phyloP scores from a whole-genome alignment of 2,329 filamentous ascomycete genomes.

The Pseudopithomyces maydicus region DNA sequence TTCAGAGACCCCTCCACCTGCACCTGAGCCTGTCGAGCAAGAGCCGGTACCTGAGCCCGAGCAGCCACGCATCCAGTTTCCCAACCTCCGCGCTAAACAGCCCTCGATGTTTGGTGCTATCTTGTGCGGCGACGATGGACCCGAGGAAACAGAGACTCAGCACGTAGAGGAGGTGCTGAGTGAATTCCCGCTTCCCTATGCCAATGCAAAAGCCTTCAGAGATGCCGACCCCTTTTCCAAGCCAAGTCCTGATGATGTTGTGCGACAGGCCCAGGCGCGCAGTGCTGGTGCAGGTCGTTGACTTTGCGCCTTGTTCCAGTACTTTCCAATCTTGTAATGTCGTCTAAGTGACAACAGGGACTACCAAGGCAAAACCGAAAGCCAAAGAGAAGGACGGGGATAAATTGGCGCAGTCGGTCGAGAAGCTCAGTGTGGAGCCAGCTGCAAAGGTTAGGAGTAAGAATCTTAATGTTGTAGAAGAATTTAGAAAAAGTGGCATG shows the following conservation, averaged over 20 bases:
- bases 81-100: constrained; percentile 47
- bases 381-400: constrained; percentile 29
- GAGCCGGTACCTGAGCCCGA: constrained; percentile 11
- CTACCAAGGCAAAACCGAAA: constrained; percentile 24
- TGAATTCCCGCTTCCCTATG: constrained; percentile 48
- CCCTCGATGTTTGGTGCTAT: constrained; percentile 59
- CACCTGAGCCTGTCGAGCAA: constrained; percentile 23
- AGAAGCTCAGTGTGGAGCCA: constrained; percentile 40
- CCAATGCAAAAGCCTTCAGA: constrained; percentile 42
- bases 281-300: constrained; percentile 45
- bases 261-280: constrained; percentile 76
- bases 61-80: constrained; percentile 29
- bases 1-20: constrained; percentile 36
- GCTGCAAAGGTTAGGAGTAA: constrained; percentile 67
- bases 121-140: constrained; percentile 50
- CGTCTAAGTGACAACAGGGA: constrained; percentile 25
- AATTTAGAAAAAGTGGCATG: constrained; percentile 73
- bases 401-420: constrained; percentile 53
- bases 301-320: constrained; percentile 12
- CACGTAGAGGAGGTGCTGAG: neutral
- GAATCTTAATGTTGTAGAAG: constrained; percentile 81
- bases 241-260: constrained; percentile 90
- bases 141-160: constrained; percentile 11
- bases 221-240: constrained; percentile 71
- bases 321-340: constrained; percentile 3